A percentile compares a stretch with the other conserved stretches of the same genome.
Evolutionary conservation across 1,284 basidiomycete species (phyloP).

Genomic region (Rhodotorula sp.): DNA sequence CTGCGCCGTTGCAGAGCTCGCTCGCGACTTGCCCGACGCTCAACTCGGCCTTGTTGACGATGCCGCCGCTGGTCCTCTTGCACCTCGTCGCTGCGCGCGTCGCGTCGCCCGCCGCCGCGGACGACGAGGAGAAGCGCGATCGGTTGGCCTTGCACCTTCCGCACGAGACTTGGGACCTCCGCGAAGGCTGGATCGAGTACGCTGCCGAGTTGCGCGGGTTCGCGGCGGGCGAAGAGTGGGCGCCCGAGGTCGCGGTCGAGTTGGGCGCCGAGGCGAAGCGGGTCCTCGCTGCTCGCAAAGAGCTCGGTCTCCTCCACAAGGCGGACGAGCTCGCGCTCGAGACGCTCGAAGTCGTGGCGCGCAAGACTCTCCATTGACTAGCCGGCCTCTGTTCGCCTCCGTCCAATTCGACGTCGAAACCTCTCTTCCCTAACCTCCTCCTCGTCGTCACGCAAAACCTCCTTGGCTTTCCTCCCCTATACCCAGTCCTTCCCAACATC

Average conservation of each 20-base stretch:
- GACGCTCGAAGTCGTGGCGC: conserved; percentile 6
- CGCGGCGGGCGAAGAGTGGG: conserved; percentile 44
- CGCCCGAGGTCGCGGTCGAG: conserved; percentile 43
- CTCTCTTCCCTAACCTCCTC: not conserved
- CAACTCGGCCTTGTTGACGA: conserved; percentile 35
- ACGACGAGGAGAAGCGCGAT: not conserved
- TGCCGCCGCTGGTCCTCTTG: conserved; percentile 42
- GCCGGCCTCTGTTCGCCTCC: not conserved
- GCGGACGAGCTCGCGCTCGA: conserved; percentile 2
- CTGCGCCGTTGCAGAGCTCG: conserved; percentile 6
- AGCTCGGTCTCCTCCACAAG: not conserved
- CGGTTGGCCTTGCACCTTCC: conserved; percentile 37
- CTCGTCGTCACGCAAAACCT: too few species aligned
- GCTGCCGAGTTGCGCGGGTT: conserved; percentile 42
- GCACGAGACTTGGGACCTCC: conserved; percentile 40
- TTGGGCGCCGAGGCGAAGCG: conserved; percentile 34
- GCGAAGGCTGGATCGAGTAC: conserved; percentile 41
- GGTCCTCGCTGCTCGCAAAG: not conserved
- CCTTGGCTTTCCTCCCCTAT: too few species aligned
- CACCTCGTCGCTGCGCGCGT: conserved; percentile 42
- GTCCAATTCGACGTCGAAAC: not conserved
- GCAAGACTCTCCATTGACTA: conserved; percentile 3
- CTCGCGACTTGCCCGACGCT: conserved; percentile 39
- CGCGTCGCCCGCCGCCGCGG: conserved; percentile 21
- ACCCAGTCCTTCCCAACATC: not conserved